A percentile compares a stretch with the other conserved stretches of the same genome.
Conservation (phyloP, 2,329 filamentous ascomycete species). For the Chaetomiaceae sp. region DNA sequence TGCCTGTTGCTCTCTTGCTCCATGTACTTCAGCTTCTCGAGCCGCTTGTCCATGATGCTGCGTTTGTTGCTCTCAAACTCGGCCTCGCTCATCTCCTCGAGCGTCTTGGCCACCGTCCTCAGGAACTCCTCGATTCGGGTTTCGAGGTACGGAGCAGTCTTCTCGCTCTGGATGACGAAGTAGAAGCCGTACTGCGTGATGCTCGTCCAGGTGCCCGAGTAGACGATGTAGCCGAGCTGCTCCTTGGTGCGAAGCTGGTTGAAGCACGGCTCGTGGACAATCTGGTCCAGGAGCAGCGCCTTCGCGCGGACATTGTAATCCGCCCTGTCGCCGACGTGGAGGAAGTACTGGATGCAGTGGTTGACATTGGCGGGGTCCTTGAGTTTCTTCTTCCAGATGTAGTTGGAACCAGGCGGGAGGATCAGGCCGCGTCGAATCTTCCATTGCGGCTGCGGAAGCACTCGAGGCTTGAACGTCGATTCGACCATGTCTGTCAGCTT, state of each 20-base stretch:
- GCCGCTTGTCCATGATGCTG: conserved; percentile 77
- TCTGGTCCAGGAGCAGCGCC: conserved; percentile 77
- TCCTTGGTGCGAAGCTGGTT: conserved; percentile 95
- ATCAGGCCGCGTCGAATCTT: conserved; percentile 71
- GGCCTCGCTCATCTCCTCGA: conserved; percentile 71
- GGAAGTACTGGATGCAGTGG: conserved; percentile 75
- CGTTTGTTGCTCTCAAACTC: conserved; percentile 91
- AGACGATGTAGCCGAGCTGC: conserved; percentile 95
- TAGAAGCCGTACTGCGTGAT: conserved; percentile 80
- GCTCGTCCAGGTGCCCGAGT: conserved; percentile 68
- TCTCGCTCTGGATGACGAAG: conserved; percentile 91
- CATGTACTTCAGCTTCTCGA: conserved; percentile 91
- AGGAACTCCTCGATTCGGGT: conserved; percentile 84
- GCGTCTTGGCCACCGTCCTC: conserved; percentile 56
- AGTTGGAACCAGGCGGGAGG: conserved; percentile 76
- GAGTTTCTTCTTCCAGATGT: conserved; percentile 72
- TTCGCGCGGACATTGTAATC: conserved; percentile 71
- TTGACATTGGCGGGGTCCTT: conserved; percentile 88
- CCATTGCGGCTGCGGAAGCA: conserved; percentile 74
- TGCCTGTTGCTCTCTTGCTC: conserved; percentile 76
- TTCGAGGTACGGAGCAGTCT: conserved; percentile 77
- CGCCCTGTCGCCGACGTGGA: conserved; percentile 64
- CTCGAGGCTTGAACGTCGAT: conserved; percentile 67
- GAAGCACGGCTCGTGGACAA: conserved; percentile 89
- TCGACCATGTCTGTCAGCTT: conserved; percentile 81